A percentile compares a stretch with the other conserved stretches of the same genome.
These are phyloP conservation scores for Usnea hakonensis DNA, from an alignment of 495 filamentous ascomycete genomes.

Conservation along the genomic window DNA sequence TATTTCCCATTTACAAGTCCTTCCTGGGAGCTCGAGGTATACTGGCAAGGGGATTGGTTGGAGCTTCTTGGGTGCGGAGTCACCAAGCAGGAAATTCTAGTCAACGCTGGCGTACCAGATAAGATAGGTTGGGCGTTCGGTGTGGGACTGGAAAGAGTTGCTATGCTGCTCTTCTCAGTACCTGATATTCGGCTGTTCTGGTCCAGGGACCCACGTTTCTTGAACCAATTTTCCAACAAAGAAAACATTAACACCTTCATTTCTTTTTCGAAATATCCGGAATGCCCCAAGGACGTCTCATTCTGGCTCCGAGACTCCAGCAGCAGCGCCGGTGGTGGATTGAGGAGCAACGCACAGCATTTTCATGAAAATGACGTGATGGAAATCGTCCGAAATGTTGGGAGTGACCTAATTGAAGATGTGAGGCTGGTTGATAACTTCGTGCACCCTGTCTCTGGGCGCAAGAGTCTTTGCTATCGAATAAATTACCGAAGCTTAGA, in stretches of 20 bases:
- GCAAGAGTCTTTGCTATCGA: slow-evolving; percentile 82
- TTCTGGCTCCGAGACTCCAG: slow-evolving; percentile 71
- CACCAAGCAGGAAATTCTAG: slow-evolving; percentile 68
- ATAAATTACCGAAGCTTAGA: slow-evolving; percentile 89
- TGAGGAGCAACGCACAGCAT: slow-evolving; percentile 32
- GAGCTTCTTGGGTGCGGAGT: slow-evolving; percentile 94
- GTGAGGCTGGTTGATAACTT: slow-evolving; percentile 79
- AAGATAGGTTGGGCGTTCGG: slow-evolving; percentile 95
- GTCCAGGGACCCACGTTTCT: slow-evolving; percentile 75
- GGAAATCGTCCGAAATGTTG: slow-evolving; percentile 78
- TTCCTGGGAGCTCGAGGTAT: slow-evolving; percentile 92
- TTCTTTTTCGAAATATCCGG: slow-evolving; percentile 83
- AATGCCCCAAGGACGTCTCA: slow-evolving; percentile 81
- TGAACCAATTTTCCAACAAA: slow-evolving; percentile 61
- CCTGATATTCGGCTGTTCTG: slow-evolving; percentile 98
- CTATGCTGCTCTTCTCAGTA: slow-evolving; percentile 93
- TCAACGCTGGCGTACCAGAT: slow-evolving; percentile 64
- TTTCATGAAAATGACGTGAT: slow-evolving; percentile 97
- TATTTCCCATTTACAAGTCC: slow-evolving; percentile 95
- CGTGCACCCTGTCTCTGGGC: slow-evolving; percentile 73
- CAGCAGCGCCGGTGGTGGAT: slow-evolving; percentile 46
- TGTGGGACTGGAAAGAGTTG: slow-evolving; percentile 83
- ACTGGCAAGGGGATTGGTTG: slow-evolving; percentile 90
- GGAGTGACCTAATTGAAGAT: slow-evolving; percentile 78
- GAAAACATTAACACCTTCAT: slow-evolving; percentile 57